Base-by-base conservation (phyloP, 805 yeast genomes). In the Cephaloascus albidus region DNA sequence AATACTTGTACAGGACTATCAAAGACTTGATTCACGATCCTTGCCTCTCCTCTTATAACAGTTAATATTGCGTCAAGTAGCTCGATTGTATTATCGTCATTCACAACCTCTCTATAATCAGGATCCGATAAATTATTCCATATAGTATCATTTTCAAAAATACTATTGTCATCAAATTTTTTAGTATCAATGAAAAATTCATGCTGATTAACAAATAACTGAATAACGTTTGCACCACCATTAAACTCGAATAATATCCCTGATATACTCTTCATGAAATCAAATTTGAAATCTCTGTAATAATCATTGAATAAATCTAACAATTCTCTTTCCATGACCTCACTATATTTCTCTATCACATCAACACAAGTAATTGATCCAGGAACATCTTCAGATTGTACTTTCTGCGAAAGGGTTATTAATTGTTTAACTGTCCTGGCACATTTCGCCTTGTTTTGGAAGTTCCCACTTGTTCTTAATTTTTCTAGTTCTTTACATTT, bases 181-280 rank as follows among this genome's bases (percentile, higher is more conserved):
- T 74, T 72, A 45, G 71, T 62, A 30, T 63, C 67, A 40, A 69
- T 65, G 56, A 89, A 83, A 42, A 81, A 72, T 37, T 79, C 83
- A 53, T 85, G 86, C 53, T 85, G 87, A 53, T 77, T 78, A 33
- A 89, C 84, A 60, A 85, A 90, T 37, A 81, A 78, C 53, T 81
- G 86, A 6, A 86, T 82, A 6, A 89, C 90, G 42, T 82, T 79
- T 10, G 75, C 70, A 10, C 96, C 96, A 16, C 87, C 90, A 53
- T 90, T 89, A 63, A 80, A 90, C 44, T 79, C 85, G 39, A 78
- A 74, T 37, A 89, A 65, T 15, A 88, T 74, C 38, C 76, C 76
- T 0, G 96, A 86, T 19, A 80, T 73, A 41, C 81, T 87, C 50
- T 75, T 78, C 82, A 93, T 79, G 39, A 74, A 75, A n/a, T 67